Percentiles rank a stretch among this genome's conserved stretches.
Evolutionary conservation across 192 early-diverging fungal species (phyloP).

Genomic region (Helicostylum pulchrum): DNA sequence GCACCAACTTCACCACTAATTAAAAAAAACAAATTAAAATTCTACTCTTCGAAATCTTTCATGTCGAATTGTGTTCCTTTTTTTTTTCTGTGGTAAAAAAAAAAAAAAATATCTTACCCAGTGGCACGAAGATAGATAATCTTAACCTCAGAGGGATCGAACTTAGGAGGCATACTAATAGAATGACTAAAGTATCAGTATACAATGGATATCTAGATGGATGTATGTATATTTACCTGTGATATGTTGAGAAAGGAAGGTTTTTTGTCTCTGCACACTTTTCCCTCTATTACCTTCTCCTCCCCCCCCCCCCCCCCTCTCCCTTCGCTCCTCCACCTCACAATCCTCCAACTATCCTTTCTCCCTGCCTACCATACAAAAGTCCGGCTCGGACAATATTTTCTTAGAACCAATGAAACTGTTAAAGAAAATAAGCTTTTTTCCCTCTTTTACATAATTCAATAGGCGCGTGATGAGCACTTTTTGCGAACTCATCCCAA

Average conservation of each 20-base stretch:
- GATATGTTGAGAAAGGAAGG: slow-evolving; percentile 4
- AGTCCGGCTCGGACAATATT: too few relatives aligned
- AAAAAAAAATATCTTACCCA: slow-evolving; percentile 45
- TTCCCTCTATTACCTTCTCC: too few relatives aligned
- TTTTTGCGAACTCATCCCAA: too few relatives aligned
- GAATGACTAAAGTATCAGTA: neutral
- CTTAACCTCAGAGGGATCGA: slow-evolving; percentile 79
- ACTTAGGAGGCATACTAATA: slow-evolving; percentile 70
- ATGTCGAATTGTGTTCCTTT: neutral
- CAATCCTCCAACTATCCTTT: too few relatives aligned
- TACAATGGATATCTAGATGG: neutral
- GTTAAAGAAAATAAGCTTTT: too few relatives aligned
- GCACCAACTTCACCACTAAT: slow-evolving; percentile 96
- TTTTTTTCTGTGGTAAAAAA: neutral
- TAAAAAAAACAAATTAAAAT: neutral
- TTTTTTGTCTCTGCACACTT: too few relatives aligned
- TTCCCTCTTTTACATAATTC: too few relatives aligned
- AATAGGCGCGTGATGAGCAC: too few relatives aligned
- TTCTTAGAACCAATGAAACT: too few relatives aligned
- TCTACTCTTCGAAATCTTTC: neutral
- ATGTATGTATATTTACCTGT: neutral
- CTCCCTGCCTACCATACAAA: too few relatives aligned
- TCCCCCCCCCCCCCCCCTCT: too few relatives aligned
- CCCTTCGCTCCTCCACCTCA: too few relatives aligned
- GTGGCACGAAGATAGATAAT: slow-evolving; percentile 93